A percentile compares a stretch with the other conserved stretches of the same genome.
Conservation (phyloP, 2,329 filamentous ascomycete species). For the Aspergillus japonicus region DNA sequence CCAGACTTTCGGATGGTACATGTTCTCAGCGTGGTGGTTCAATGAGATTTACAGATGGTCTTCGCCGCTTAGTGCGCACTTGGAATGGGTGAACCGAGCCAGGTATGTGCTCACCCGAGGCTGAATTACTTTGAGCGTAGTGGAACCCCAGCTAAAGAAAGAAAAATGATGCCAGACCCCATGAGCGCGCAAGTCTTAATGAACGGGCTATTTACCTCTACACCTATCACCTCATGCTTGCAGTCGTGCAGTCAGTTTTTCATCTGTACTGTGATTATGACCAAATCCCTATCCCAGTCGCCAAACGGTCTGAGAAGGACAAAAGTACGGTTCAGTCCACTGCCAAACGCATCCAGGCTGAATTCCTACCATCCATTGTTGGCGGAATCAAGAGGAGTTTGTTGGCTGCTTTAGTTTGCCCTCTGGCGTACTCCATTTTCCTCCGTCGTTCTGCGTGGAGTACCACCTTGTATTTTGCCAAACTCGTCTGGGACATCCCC, state of each 20-base stretch:
- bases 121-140: neutral
- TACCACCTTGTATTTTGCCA: constrained; percentile 67
- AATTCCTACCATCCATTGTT: constrained; percentile 31
- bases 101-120: constrained; percentile 49
- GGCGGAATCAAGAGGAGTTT: constrained; percentile 37
- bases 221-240: constrained; percentile 66
- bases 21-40: constrained; percentile 74
- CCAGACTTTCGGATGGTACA: constrained; percentile 73
- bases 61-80: constrained; percentile 56
- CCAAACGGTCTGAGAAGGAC: constrained; percentile 36
- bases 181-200: constrained; percentile 74
- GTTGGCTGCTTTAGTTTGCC: constrained; percentile 47
- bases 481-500: constrained; percentile 72
- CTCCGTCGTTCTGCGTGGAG: constrained; percentile 66
- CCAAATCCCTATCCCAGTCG: constrained; percentile 56
- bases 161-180: constrained; percentile 35
- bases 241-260: constrained; percentile 64
- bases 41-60: constrained; percentile 79
- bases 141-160: neutral
- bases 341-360: constrained; percentile 38
- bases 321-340: constrained; percentile 40
- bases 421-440: constrained; percentile 61
- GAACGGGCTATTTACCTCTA: constrained; percentile 82
- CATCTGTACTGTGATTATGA: constrained; percentile 77
- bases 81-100: constrained; percentile 71